phyloP scores from a whole-genome alignment of 306 rosid species.

The Elaeagnus macrophylla region DNA sequence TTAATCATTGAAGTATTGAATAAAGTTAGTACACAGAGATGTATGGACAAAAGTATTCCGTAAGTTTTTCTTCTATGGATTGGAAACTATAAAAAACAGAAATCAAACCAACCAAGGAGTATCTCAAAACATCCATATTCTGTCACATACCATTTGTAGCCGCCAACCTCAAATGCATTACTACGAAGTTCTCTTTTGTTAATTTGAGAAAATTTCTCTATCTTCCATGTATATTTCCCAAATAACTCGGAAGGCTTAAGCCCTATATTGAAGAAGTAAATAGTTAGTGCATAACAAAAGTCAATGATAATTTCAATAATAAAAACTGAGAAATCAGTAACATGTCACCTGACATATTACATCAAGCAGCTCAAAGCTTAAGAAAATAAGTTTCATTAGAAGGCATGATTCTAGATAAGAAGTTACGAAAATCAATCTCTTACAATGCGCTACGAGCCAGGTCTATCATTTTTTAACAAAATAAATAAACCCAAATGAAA shows the following conservation, averaged over 20 bases:
- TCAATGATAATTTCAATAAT: neutral
- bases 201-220: conserved; percentile 91
- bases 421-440: too few relatives aligned
- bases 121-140: conserved; percentile 4
- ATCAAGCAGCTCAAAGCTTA: too few relatives aligned
- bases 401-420: too few relatives aligned
- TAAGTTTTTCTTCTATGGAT: neutral
- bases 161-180: conserved; percentile 92
- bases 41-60: too few relatives aligned
- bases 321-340: neutral
- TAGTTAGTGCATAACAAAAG: conserved; percentile 13
- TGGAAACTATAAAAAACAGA: neutral
- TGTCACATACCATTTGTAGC: conserved; percentile 79
- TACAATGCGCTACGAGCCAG: too few relatives aligned
- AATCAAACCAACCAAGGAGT: conserved; percentile 1
- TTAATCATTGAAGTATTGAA: too few relatives aligned
- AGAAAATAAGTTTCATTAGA: too few relatives aligned
- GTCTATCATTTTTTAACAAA: too few relatives aligned
- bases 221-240: conserved; percentile 94
- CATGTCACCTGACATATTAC: neutral
- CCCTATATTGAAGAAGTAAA: conserved; percentile 39
- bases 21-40: too few relatives aligned
- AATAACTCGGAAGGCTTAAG: conserved; percentile 75
- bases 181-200: conserved; percentile 98
- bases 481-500: too few relatives aligned